Percentiles rank a stretch among this genome's conserved stretches.
These are phyloP conservation scores for Eimeria maxima DNA, from an alignment of 169 alveolate genomes.

Conservation along the genomic window DNA sequence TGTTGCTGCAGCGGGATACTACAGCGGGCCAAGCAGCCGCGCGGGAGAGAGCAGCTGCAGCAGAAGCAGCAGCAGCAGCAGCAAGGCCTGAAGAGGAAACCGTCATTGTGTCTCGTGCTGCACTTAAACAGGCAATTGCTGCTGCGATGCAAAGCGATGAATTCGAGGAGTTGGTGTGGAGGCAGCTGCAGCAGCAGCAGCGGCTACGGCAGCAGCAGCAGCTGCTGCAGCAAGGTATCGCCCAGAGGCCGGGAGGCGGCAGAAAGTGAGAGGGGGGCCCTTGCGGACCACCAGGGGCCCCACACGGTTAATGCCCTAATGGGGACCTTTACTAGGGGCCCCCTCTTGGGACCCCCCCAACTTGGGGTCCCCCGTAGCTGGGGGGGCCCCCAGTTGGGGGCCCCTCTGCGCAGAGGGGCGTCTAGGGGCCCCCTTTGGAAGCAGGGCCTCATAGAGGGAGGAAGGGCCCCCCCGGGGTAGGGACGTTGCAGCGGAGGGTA, in stretches of 20 bases:
- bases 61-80: conserved; percentile 20
- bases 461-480: neutral
- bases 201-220: neutral
- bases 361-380: neutral
- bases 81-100: neutral
- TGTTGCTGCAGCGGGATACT: conserved; percentile 42
- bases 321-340: no score
- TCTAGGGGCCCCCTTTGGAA: neutral
- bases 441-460: neutral
- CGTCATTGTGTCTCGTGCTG: conserved; percentile 14
- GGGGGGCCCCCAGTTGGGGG: neutral
- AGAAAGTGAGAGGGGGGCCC: neutral
- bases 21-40: neutral
- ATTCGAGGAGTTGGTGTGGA: conserved; percentile 42
- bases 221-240: neutral
- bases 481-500: neutral
- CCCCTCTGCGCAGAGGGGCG: neutral
- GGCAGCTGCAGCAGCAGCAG: conserved; percentile 46
- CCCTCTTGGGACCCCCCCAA: no score
- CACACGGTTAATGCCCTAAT: no score
- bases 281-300: neutral
- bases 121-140: conserved; percentile 32
- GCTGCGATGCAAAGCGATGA: conserved; percentile 49
- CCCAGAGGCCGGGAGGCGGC: neutral
- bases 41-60: neutral